Percentiles rank a stretch among this genome's conserved stretches.
Conservation (phyloP, 2,329 filamentous ascomycete genomes). For the Calonectria multiphialidica region DNA sequence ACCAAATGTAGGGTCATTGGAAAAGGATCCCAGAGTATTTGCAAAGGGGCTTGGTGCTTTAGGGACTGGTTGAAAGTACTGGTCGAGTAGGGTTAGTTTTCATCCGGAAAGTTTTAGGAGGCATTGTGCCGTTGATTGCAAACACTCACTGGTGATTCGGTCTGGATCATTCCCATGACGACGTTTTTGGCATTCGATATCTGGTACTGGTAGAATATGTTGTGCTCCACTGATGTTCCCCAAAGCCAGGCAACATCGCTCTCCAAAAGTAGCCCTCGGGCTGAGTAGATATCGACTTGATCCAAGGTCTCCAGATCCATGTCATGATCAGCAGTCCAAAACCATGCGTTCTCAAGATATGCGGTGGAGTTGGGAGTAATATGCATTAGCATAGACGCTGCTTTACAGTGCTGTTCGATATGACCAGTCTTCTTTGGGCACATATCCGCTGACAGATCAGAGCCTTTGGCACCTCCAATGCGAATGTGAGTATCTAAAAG, state of each 20-base stretch:
- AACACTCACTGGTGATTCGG: conserved; percentile 90
- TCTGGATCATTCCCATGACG: conserved; percentile 87
- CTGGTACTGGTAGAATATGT: conserved; percentile 85
- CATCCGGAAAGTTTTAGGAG: too few species aligned
- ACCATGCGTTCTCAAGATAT: conserved; percentile 92
- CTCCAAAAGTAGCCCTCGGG: conserved; percentile 85
- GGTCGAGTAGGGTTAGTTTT: too few species aligned
- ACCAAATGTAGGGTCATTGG: conserved; percentile 76
- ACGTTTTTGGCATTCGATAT: conserved; percentile 81
- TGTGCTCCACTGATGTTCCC: conserved; percentile 78
- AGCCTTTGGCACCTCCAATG: conserved; percentile 88
- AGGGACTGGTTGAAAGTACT: conserved; percentile 89
- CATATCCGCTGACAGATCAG: conserved; percentile 80
- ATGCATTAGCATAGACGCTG: conserved; percentile 78
- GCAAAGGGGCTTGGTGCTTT: conserved; percentile 76
- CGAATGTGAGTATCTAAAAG: conserved; percentile 88
- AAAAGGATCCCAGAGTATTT: conserved; percentile 64
- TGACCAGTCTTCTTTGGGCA: conserved; percentile 82
- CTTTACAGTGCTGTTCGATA: conserved; percentile 75
- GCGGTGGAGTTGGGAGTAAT: conserved; percentile 71
- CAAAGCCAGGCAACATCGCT: conserved; percentile 81
- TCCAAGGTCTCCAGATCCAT: conserved; percentile 67
- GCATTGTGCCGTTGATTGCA: too few species aligned
- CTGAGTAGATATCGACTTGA: conserved; percentile 89
- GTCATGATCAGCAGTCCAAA: conserved; percentile 92